These are phyloP conservation scores for Arthonia radiata DNA, from an alignment of 495 filamentous ascomycete species.

Conservation along the genomic window DNA sequence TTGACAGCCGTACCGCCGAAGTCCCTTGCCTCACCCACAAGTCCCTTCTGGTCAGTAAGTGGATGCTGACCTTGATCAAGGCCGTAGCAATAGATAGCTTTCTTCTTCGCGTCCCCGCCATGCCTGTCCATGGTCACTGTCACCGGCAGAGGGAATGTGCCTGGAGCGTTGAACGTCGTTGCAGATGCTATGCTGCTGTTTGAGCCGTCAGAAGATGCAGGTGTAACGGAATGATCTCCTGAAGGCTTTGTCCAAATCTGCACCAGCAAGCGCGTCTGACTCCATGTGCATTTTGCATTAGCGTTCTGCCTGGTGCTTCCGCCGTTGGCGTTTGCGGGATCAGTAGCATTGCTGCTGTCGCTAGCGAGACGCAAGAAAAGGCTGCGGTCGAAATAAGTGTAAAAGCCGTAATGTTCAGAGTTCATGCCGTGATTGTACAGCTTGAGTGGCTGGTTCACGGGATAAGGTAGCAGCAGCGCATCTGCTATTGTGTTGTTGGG, in stretches of 20 bases:
- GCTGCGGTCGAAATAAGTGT: conserved; percentile 71
- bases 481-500: conserved; percentile 45
- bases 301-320: conserved; percentile 35
- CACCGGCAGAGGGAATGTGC: conserved; percentile 67
- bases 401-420: conserved; percentile 83
- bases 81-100: conserved; percentile 46
- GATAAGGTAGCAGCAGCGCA: conserved; percentile 40
- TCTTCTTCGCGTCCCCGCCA: conserved; percentile 34
- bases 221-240: conserved; percentile 22
- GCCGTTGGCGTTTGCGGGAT: conserved; percentile 21
- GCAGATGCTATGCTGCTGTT: conserved; percentile 19
- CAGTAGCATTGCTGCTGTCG: conserved; percentile 11
- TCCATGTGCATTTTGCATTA: conserved; percentile 50
- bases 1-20: conserved; percentile 38
- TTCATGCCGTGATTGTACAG: conserved; percentile 60
- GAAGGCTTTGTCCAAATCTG: too few relatives aligned
- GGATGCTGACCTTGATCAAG: conserved; percentile 29
- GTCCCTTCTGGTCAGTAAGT: conserved; percentile 21
- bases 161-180: conserved; percentile 32
- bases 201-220: conserved; percentile 6
- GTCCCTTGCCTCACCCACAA: conserved; percentile 31
- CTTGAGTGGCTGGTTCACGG: conserved; percentile 52
- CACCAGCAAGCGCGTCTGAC: conserved; percentile 64
- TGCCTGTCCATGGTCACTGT: conserved; percentile 64
- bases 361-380: conserved; percentile 43